Evolutionary conservation across 2,329 filamentous ascomycete species (phyloP).

Genomic region (Biscogniauxia marginata): DNA sequence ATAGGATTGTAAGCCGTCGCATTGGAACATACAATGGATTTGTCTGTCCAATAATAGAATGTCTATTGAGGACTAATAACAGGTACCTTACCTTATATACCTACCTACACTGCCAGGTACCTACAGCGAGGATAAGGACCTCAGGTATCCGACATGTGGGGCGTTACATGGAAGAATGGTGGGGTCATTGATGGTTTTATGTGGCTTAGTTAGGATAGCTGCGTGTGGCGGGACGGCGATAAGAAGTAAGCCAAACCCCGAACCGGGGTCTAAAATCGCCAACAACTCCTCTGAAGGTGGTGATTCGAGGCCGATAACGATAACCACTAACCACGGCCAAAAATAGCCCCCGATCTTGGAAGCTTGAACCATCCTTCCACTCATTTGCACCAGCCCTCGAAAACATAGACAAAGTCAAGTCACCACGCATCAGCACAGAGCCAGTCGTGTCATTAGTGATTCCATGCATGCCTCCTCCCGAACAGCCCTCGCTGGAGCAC

Average conservation of each 20-base stretch:
- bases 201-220: neutral
- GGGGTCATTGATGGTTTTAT: neutral
- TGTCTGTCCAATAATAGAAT: too few species aligned
- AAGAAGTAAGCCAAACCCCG: neutral
- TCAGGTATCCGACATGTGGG: too few species aligned
- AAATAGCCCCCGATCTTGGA: neutral
- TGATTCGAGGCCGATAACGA: neutral
- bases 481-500: constrained; percentile 20
- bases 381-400: too few species aligned
- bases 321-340: neutral
- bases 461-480: constrained; percentile 30
- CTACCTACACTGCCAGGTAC: neutral
- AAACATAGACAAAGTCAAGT: too few species aligned
- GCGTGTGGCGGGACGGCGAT: neutral
- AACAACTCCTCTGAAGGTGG: too few species aligned
- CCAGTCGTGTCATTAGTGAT: too few species aligned
- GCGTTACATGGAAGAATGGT: neutral
- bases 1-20: too few species aligned
- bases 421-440: too few species aligned
- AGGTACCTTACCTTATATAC: too few species aligned
- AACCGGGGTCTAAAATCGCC: neutral
- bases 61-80: too few species aligned
- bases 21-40: too few species aligned
- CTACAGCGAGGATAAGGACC: neutral
- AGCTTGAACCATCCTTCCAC: neutral